Conservation (phyloP, 2,329 filamentous ascomycete species). For the Blastomyces percursus region DNA sequence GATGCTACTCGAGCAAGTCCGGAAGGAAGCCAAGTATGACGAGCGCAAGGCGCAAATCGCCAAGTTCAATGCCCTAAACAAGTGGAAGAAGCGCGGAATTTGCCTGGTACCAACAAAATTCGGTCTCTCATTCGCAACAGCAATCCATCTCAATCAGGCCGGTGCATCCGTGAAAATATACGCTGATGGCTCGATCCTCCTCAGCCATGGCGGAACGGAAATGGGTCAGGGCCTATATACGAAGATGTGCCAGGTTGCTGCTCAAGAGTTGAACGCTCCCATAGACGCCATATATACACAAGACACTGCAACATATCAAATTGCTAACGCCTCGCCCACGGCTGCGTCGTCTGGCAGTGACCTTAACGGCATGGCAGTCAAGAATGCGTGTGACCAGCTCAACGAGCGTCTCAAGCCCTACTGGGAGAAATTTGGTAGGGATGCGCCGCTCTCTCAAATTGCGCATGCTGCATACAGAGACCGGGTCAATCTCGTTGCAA, state of each 20-base stretch:
- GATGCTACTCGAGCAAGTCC: constrained; percentile 17
- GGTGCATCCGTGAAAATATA: constrained; percentile 17
- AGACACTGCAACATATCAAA: constrained; percentile 17
- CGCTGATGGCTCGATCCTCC: constrained; percentile 17
- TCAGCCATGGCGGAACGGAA: constrained; percentile 20
- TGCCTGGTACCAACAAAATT: constrained; percentile 19
- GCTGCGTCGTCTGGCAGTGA: constrained; percentile 20
- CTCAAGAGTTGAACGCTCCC: constrained; percentile 15
- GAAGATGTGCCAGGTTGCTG: constrained; percentile 20
- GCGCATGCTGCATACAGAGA: constrained; percentile 16
- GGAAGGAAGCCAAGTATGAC: constrained; percentile 12
- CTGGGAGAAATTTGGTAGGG: constrained; percentile 11
- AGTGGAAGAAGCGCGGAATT: constrained; percentile 19
- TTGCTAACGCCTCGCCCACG: constrained; percentile 19
- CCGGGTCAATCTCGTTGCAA: constrained; percentile 16
- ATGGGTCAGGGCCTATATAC: constrained; percentile 22
- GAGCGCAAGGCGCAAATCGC: constrained; percentile 10
- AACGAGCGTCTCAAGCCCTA: constrained; percentile 12
- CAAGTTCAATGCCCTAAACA: constrained; percentile 15
- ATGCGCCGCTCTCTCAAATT: constrained; percentile 12
- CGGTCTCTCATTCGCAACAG: constrained; percentile 20
- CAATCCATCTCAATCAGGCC: constrained; percentile 20
- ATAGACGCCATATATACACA: constrained; percentile 16
- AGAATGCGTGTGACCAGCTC: constrained; percentile 15
- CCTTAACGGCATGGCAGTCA: constrained; percentile 19